A percentile compares a stretch with the other conserved stretches of the same genome.
These are phyloP conservation scores for barrel medic (Medicago truncatula) DNA, from an alignment of 306 rosid genomes.

Conservation along the genomic window MtrunA17r5.0-ANR NC_053044.1:16027001-16027500, in stretches of 20 bases:
- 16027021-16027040: constrained; percentile 52
- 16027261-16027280: constrained; percentile 61
- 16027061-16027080: constrained; percentile 57
- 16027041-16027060: constrained; percentile 43
- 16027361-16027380: constrained; percentile 58
- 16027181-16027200: constrained; percentile 12
- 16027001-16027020: constrained; percentile 47
- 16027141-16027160: constrained; percentile 35
- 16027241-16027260: constrained; percentile 63
- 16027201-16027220: constrained; percentile 18
- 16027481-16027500: constrained; percentile 55
- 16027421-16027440: constrained; percentile 59
- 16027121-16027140: constrained; percentile 63
- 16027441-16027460: constrained; percentile 57
- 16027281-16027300: constrained; percentile 59
- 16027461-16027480: constrained; percentile 60
- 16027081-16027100: constrained; percentile 56
- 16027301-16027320: constrained; percentile 61
- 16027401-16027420: constrained; percentile 55
- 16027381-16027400: constrained; percentile 50
- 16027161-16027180: constrained; percentile 33
- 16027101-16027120: constrained; percentile 49
- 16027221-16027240: constrained; percentile 47
- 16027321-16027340: constrained; percentile 61
- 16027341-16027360: constrained; percentile 68